phyloP scores from a whole-genome alignment of 179 eudicot genomes.

The Beta lomatogona region DNA sequence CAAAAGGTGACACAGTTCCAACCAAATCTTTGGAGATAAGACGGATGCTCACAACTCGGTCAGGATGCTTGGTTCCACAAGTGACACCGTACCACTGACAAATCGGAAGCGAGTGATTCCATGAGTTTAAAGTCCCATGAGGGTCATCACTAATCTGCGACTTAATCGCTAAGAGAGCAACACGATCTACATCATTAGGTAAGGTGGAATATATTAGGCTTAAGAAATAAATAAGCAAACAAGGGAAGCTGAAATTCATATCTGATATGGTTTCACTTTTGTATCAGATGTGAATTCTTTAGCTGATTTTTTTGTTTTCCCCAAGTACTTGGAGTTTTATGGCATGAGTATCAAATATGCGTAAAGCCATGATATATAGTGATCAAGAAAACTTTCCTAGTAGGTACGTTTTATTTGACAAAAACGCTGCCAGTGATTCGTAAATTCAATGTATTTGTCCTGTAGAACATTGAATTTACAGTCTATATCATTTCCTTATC shows the following conservation, averaged over 20 bases:
- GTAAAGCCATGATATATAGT: no score
- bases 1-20: conserved; percentile 26
- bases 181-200: conserved; percentile 15
- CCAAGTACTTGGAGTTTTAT: no score
- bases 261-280: background rate
- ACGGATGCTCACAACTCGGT: conserved; percentile 14
- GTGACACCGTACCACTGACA: conserved; percentile 33
- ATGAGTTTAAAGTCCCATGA: conserved; percentile 13
- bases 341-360: no score
- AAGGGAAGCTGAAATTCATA: background rate
- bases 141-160: conserved; percentile 22
- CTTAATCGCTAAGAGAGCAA: conserved; percentile 27
- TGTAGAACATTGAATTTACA: no score
- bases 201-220: background rate
- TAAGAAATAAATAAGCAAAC: background rate
- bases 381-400: no score
- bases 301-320: no score
- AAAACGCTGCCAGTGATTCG: no score
- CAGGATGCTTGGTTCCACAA: conserved; percentile 20
- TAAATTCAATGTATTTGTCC: no score
- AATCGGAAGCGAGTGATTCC: conserved; percentile 25
- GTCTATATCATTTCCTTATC: no score
- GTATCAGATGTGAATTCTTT: no score
- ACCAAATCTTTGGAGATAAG: background rate
- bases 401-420: no score